Conservation (phyloP, 768 basidiomycete genomes). For the Thelephora aurantiotincta region DNA sequence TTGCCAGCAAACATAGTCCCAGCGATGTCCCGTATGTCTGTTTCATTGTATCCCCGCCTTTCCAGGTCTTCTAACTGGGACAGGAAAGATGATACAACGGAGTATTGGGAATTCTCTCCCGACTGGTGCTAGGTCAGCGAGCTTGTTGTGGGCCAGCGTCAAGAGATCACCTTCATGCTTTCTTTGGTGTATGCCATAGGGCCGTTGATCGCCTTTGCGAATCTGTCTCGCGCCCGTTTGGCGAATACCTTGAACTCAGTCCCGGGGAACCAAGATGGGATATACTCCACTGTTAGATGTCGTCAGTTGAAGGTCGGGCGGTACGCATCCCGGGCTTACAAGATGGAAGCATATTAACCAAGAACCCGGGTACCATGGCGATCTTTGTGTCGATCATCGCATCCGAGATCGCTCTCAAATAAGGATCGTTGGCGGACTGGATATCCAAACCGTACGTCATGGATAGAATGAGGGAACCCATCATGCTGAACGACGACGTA, state of each 20-base stretch:
- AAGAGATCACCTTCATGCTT: not conserved
- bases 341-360: constrained; percentile 14
- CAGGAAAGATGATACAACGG: not conserved
- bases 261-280: not conserved
- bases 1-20: not conserved
- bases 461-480: constrained; percentile 1
- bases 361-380: constrained; percentile 11
- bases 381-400: not conserved
- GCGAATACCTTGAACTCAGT: not conserved
- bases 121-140: not conserved
- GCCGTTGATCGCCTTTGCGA: no score
- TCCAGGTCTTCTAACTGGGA: not conserved
- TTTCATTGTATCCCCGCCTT: not conserved
- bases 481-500: not conserved
- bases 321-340: constrained; percentile 4
- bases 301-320: not conserved
- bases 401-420: constrained; percentile 4
- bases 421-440: not conserved
- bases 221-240: not conserved
- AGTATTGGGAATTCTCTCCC: not conserved
- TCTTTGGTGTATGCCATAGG: not conserved
- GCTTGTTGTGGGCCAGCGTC: no score
- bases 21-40: not conserved
- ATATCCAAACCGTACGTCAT: constrained; percentile 4
- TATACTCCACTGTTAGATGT: not conserved